These are phyloP conservation scores for Stachybotrys chlorohalonatus DNA, from an alignment of 2,329 filamentous ascomycete species.

Conservation along the genomic window DNA sequence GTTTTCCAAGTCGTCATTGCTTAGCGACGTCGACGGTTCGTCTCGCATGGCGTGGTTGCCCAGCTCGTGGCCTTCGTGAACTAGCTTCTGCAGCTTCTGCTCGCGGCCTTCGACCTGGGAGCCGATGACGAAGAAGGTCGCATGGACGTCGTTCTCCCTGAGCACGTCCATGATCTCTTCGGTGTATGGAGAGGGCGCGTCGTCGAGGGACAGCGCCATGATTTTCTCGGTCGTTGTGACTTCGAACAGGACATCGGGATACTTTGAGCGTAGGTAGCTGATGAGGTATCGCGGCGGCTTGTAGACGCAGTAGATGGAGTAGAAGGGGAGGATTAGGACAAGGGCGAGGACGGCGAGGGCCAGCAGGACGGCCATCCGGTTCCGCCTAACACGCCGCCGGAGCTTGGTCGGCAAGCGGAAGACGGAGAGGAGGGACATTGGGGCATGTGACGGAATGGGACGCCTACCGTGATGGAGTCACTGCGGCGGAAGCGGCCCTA, in stretches of 20 bases:
- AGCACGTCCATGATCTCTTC: constrained; percentile 60
- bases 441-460: constrained; percentile 5
- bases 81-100: constrained; percentile 44
- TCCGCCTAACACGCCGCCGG: constrained; percentile 47
- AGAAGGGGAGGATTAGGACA: constrained; percentile 27
- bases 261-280: constrained; percentile 57
- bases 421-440: constrained; percentile 33
- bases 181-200: constrained; percentile 69
- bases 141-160: constrained; percentile 55
- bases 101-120: constrained; percentile 56
- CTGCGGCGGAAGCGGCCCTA: background rate
- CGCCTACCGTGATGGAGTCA: background rate
- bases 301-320: constrained; percentile 62
- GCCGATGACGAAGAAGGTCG: constrained; percentile 87
- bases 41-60: constrained; percentile 88
- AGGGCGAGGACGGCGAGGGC: constrained; percentile 26
- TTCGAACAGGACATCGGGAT: constrained; percentile 74
- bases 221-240: constrained; percentile 50
- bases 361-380: constrained; percentile 47
- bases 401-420: constrained; percentile 47
- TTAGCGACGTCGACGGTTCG: constrained; percentile 59
- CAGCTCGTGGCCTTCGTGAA: constrained; percentile 60
- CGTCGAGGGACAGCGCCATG: constrained; percentile 79
- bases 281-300: constrained; percentile 70
- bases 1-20: constrained; percentile 44